Evolutionary conservation across 1,139 yeast species (phyloP).

Genomic region (Diutina scorzettiae): DNA sequence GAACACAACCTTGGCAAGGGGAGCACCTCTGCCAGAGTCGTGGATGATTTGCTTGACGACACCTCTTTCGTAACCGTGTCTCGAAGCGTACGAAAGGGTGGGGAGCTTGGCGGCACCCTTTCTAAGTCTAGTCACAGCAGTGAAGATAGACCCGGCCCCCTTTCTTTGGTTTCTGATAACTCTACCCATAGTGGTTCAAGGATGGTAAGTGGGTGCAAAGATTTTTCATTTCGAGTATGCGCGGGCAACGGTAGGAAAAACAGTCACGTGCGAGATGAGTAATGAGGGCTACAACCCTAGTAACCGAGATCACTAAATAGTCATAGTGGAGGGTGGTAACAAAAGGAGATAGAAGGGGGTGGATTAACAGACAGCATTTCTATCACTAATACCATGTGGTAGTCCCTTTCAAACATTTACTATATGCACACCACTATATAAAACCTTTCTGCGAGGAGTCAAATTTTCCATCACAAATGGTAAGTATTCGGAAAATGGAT

Average conservation of each 20-base stretch:
- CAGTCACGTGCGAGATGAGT: background rate
- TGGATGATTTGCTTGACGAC: slow-evolving; percentile 96
- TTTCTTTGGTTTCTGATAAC: slow-evolving; percentile 99
- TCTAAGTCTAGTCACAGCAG: slow-evolving; percentile 99
- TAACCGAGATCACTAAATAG: background rate
- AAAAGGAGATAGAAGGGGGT: too few species aligned
- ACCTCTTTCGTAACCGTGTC: slow-evolving; percentile 99
- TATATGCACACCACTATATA: background rate
- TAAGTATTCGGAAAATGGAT: slow-evolving; percentile 3
- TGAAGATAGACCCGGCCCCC: slow-evolving; percentile 99
- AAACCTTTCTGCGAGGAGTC: background rate
- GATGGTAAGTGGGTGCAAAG: slow-evolving; percentile 2
- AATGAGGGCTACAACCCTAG: background rate
- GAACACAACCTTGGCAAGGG: slow-evolving; percentile 97
- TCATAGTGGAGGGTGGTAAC: too few species aligned
- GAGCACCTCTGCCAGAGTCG: slow-evolving; percentile 99
- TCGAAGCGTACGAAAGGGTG: slow-evolving; percentile 98
- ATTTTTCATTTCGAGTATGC: background rate
- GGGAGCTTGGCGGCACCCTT: slow-evolving; percentile 99
- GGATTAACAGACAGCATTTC: too few species aligned
- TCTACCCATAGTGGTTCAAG: slow-evolving; percentile 51
- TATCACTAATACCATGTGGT: too few species aligned
- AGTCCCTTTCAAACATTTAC: too few species aligned
- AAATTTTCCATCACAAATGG: slow-evolving; percentile 4
- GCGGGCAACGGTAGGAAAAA: background rate